Percentiles rank a stretch among this genome's conserved stretches.
Conservation (phyloP, 768 basidiomycete genomes). For the Serendipita indica region DNA sequence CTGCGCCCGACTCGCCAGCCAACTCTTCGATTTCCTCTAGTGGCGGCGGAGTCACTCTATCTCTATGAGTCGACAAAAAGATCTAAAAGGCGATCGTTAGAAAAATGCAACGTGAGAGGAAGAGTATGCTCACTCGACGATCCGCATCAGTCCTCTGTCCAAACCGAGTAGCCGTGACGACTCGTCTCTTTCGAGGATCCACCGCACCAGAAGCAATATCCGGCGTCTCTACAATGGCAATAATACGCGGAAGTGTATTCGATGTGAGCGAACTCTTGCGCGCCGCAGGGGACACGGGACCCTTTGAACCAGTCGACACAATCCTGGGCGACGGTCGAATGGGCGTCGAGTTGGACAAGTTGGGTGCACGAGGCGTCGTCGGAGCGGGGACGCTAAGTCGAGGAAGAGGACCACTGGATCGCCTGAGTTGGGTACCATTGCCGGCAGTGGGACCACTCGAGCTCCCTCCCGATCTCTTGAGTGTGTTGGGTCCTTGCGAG, state of each 20-base stretch:
- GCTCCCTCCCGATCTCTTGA: slow-evolving; percentile 8
- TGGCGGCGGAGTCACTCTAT: slow-evolving; percentile 28
- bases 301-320: not conserved
- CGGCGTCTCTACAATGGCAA: slow-evolving; percentile 72
- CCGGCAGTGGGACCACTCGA: slow-evolving; percentile 10
- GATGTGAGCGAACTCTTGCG: slow-evolving; percentile 41
- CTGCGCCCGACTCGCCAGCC: slow-evolving; percentile 16
- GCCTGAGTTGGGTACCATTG: not conserved
- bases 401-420: not conserved
- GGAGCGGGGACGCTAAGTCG: not conserved
- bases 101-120: not conserved
- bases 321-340: not conserved
- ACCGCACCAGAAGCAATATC: slow-evolving; percentile 84
- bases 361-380: not conserved
- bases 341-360: not conserved
- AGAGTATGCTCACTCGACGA: slow-evolving; percentile 42
- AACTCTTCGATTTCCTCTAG: slow-evolving; percentile 17
- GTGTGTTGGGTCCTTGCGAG: slow-evolving; percentile 17
- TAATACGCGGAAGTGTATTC: slow-evolving; percentile 69
- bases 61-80: slow-evolving; percentile 68
- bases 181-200: slow-evolving; percentile 66
- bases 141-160: slow-evolving; percentile 72
- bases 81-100: slow-evolving; percentile 33
- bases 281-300: not conserved
- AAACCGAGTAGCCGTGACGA: slow-evolving; percentile 78